Base-by-base conservation (phyloP, 2,329 filamentous ascomycete genomes). In the Alternaria incomplexa region DNA sequence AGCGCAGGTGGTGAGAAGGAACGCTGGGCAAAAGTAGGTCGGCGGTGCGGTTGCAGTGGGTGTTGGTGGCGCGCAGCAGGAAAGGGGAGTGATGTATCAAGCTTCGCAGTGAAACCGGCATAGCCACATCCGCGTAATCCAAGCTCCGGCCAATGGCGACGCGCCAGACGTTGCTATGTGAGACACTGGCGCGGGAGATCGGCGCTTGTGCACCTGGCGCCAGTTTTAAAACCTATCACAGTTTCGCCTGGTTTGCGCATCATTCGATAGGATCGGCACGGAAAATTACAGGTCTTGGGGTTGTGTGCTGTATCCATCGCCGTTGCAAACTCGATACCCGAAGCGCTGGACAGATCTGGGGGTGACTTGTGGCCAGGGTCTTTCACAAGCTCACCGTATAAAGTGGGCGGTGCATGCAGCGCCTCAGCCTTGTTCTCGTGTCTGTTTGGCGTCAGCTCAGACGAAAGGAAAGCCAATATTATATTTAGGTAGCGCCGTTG, bases 101-200 rank as follows among this genome's bases (percentile, higher is more conserved):
- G 63, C 57, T 62, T 57, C 48, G 53, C 59, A 23, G 58, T 74
- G 71, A 73, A 75, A 74, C 73, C 64, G 70, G 73, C 65, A 69
- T 66, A 67, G 67, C 67, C 65, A 67, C 66, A 63, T 61, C 68
- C 61, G 61, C 61, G 55, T 63, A 55, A 62, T 64, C 53, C 52
- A 26, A 46, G 44, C 36, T 30, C 47, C 13, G 46, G 22, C 73
- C 73, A 73, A 76, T 74, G 64, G 70, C 50, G 26, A 56, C 58
- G 58, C 58, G 48, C 45, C 46, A 43, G 44, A 53, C 63, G 48
- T 56, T 69, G 61, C 53, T 54, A 66, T 62, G 44, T 73, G 73
- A 68, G 68, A 75, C 73, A 66, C 61, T 73, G 69, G 73, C 72
- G 72, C 73, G 67, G 68, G 65, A 67, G 57, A 57, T 63, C 59